These are phyloP conservation scores for Taphrina confusa DNA, from an alignment of 1,139 yeast species.

Conservation along the genomic window DNA sequence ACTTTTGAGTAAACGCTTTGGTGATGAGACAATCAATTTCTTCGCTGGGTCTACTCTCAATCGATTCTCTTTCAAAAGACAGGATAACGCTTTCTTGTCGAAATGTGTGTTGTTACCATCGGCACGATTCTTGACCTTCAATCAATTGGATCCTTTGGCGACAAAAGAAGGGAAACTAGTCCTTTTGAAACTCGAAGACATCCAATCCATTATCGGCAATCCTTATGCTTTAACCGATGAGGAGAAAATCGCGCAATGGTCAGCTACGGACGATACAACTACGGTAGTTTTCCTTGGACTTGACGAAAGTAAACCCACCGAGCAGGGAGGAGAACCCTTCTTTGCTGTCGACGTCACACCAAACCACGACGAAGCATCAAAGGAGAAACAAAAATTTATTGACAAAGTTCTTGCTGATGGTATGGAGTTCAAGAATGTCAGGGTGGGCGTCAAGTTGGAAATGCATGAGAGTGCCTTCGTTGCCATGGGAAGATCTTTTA, in stretches of 20 bases:
- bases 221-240: constrained; percentile 45
- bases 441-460: constrained; percentile 42
- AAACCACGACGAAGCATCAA: constrained; percentile 34
- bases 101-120: constrained; percentile 56
- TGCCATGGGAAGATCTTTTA: constrained; percentile 79
- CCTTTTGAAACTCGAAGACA: constrained; percentile 41
- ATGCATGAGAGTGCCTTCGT: constrained; percentile 58
- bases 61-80: constrained; percentile 76
- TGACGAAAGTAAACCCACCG: constrained; percentile 26
- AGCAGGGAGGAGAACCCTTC: constrained; percentile 69
- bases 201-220: constrained; percentile 45
- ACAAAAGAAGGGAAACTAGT: constrained; percentile 39
- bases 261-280: constrained; percentile 46
- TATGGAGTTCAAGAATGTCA: constrained; percentile 45
- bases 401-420: constrained; percentile 42
- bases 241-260: constrained; percentile 45
- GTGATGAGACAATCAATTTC: constrained; percentile 34
- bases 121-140: constrained; percentile 61
- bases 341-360: constrained; percentile 71
- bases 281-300: constrained; percentile 34
- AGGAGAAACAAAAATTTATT: constrained; percentile 40
- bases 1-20: constrained; percentile 12
- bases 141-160: constrained; percentile 46
- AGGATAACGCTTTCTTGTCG: constrained; percentile 61
- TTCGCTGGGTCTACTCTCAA: constrained; percentile 66